Evolutionary conservation across 1,139 yeast species (phyloP).

Genomic region (Blastobotrys aristatus): DNA sequence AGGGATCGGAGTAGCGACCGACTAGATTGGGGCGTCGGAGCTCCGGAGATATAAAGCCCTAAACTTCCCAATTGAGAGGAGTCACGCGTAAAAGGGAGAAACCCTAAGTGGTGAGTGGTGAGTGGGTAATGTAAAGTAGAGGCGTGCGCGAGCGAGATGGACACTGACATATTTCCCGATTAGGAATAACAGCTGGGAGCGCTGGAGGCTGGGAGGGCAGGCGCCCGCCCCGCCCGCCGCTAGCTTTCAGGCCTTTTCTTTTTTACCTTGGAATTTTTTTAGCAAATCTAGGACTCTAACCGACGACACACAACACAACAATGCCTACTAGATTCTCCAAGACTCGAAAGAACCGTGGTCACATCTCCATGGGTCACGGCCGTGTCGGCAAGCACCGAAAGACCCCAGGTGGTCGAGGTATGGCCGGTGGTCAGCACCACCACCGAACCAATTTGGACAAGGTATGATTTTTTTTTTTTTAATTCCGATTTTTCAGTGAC

Average conservation of each 20-base stretch:
- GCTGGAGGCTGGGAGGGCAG: neutral
- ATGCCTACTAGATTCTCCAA: slow-evolving; percentile 99
- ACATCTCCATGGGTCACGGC: slow-evolving; percentile 98
- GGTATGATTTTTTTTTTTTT: neutral
- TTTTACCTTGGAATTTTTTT: too few species aligned
- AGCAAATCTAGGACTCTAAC: too few species aligned
- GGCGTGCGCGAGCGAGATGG: too few species aligned
- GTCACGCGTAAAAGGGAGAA: too few species aligned
- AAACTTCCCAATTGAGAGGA: too few species aligned
- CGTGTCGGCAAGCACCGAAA: slow-evolving; percentile 96
- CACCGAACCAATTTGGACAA: slow-evolving; percentile 81
- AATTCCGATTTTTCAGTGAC: neutral
- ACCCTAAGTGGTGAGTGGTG: too few species aligned
- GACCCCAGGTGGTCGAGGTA: slow-evolving; percentile 99
- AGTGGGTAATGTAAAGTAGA: too few species aligned
- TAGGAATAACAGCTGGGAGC: too few species aligned
- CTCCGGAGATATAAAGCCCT: too few species aligned
- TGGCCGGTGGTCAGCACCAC: slow-evolving; percentile 99
- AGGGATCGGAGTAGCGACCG: too few species aligned
- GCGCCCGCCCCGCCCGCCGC: neutral
- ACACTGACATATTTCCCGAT: too few species aligned
- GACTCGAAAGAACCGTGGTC: slow-evolving; percentile 99
- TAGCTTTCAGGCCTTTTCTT: neutral
- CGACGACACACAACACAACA: slow-evolving; percentile 10
- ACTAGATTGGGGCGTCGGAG: too few species aligned